Evolutionary conservation across 179 eudicot species (phyloP).

Genomic region (Patellifolia procumbens): DNA sequence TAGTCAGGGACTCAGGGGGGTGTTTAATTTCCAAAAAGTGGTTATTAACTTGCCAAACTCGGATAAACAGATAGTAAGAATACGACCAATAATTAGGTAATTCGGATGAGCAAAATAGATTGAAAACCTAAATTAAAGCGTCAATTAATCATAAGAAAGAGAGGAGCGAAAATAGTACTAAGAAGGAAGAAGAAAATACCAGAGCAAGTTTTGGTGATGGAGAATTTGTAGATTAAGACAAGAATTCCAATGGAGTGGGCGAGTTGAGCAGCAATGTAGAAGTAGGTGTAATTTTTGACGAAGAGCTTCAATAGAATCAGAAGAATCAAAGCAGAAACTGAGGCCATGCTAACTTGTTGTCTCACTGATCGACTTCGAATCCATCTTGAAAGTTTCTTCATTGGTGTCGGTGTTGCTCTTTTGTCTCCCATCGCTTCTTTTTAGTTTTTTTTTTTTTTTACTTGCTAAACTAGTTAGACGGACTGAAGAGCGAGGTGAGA

Average conservation of each 20-base stretch:
- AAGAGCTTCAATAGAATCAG: constrained; percentile 44
- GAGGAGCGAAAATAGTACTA: neutral
- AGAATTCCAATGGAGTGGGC: constrained; percentile 9
- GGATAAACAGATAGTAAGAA: too few species aligned
- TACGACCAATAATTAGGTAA: too few species aligned
- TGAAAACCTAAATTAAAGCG: too few species aligned
- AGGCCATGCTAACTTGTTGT: constrained; percentile 47
- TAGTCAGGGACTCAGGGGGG: too few species aligned
- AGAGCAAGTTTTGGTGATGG: constrained; percentile 18
- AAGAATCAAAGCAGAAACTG: constrained; percentile 28
- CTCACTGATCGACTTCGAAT: constrained; percentile 52
- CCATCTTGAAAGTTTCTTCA: constrained; percentile 38
- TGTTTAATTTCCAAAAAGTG: too few species aligned
- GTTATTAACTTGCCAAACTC: too few species aligned
- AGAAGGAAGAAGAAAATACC: neutral
- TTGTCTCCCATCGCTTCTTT: constrained; percentile 3
- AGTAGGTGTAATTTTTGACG: constrained; percentile 33
- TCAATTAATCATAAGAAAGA: too few species aligned
- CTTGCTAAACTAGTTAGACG: too few species aligned
- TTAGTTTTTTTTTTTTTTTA: too few species aligned
- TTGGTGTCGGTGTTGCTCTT: constrained; percentile 11
- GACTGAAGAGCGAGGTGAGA: too few species aligned
- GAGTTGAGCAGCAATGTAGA: constrained; percentile 12
- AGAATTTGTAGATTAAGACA: constrained; percentile 14
- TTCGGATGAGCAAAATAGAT: too few species aligned